phyloP scores from a whole-genome alignment of 2,329 filamentous ascomycete species.

The Pyricularia sp. region DNA sequence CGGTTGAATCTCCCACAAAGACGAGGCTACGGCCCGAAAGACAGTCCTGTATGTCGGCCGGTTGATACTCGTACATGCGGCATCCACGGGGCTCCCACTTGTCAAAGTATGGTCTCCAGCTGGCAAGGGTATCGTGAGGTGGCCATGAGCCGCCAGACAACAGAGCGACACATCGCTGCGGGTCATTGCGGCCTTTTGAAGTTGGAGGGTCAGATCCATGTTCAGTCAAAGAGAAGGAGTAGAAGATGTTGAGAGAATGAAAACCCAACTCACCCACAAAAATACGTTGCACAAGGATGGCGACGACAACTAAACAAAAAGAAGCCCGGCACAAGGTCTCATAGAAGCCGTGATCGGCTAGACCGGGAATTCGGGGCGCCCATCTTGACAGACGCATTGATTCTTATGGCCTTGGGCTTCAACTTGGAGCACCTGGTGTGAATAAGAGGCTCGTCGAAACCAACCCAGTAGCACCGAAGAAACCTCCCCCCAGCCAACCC shows the following conservation, averaged over 20 bases:
- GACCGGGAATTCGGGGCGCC: background rate
- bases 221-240: background rate
- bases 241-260: too few species aligned
- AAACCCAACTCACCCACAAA: background rate
- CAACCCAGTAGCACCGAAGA: too few species aligned
- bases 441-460: too few species aligned
- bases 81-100: slow-evolving; percentile 54
- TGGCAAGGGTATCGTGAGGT: slow-evolving; percentile 11
- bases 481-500: too few species aligned
- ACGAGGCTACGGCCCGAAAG: slow-evolving; percentile 41
- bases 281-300: background rate
- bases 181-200: slow-evolving; percentile 23
- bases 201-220: background rate
- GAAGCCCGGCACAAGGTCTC: background rate
- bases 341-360: background rate
- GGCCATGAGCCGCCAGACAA: slow-evolving; percentile 42
- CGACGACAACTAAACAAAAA: background rate
- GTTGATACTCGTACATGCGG: slow-evolving; percentile 45
- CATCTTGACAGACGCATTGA: slow-evolving; percentile 3
- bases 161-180: slow-evolving; percentile 43
- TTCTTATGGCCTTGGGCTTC: background rate
- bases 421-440: background rate
- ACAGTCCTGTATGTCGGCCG: slow-evolving; percentile 42
- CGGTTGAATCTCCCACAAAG: slow-evolving; percentile 52
- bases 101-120: slow-evolving; percentile 20